These are phyloP conservation scores for Cryptosporidium xiaoi DNA, from an alignment of 169 alveolate genomes.

Conservation along the genomic window DNA sequence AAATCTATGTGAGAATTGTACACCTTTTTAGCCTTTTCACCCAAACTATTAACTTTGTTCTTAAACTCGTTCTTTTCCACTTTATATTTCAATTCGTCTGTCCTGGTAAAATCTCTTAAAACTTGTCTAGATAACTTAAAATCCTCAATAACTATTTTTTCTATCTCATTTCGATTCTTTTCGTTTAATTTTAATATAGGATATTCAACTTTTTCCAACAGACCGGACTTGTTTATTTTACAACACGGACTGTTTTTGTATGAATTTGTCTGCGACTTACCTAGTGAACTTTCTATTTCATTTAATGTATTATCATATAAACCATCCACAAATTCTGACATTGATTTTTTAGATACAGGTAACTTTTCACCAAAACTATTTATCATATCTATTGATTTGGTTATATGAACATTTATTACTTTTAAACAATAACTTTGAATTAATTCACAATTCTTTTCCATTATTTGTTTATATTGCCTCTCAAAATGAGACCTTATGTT, in stretches of 20 bases:
- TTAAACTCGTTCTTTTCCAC: conserved; percentile 24
- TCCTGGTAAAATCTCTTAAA: background rate
- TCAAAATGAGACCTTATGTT: conserved; percentile 39
- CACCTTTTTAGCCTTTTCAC: background rate
- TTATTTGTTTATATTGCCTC: conserved; percentile 18
- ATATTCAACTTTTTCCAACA: conserved; percentile 21
- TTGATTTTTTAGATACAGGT: conserved; percentile 10
- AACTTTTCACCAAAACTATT: conserved; percentile 30
- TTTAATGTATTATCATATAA: background rate
- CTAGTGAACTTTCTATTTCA: conserved; percentile 13
- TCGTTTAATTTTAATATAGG: conserved; percentile 1
- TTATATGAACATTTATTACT: conserved; percentile 23
- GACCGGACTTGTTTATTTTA: background rate
- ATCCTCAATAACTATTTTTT: conserved; percentile 16
- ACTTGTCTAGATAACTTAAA: conserved; percentile 6
- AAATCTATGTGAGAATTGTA: conserved; percentile 20
- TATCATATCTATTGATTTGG: conserved; percentile 20
- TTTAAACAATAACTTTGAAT: conserved; percentile 32
- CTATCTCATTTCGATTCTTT: conserved; percentile 31
- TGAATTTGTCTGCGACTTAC: conserved; percentile 3
- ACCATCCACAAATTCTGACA: background rate
- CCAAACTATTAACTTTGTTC: conserved; percentile 18
- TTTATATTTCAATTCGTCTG: conserved; percentile 27
- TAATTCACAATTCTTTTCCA: conserved; percentile 39
- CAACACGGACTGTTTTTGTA: conserved; percentile 63